Evolutionary conservation across 495 filamentous ascomycete species (phyloP).

Genomic region (Glutinoglossum americanum): DNA sequence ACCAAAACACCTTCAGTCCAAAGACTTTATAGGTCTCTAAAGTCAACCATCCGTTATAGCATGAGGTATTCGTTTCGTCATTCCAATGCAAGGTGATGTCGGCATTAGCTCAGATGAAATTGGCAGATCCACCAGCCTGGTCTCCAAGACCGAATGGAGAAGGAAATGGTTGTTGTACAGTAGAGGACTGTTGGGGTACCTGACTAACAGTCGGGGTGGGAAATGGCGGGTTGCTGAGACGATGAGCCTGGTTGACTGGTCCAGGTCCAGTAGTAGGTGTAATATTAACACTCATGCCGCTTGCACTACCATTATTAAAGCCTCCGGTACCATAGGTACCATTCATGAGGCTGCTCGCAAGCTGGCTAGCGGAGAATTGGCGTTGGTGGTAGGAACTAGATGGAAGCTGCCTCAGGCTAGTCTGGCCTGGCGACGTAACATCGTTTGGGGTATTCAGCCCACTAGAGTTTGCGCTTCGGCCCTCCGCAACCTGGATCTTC

Average conservation of each 20-base stretch:
- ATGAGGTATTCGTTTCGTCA: background rate
- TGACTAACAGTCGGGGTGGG: background rate
- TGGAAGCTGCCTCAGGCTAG: background rate
- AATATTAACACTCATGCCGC: background rate
- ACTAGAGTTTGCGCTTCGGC: slow-evolving; percentile 2
- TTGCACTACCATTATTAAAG: background rate
- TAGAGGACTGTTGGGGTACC: background rate
- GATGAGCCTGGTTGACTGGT: background rate
- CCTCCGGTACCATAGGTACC: background rate
- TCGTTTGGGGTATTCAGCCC: slow-evolving; percentile 1
- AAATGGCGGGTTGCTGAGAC: background rate
- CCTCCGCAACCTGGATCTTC: slow-evolving; percentile 36
- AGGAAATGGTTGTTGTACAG: background rate
- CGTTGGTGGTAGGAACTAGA: background rate
- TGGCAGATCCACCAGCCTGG: background rate
- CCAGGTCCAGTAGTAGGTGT: background rate
- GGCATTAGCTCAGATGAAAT: slow-evolving; percentile 1
- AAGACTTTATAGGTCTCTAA: background rate
- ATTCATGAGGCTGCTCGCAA: background rate
- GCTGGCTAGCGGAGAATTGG: background rate
- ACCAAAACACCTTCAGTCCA: background rate
- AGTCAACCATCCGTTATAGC: background rate
- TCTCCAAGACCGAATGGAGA: background rate
- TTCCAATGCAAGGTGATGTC: background rate
- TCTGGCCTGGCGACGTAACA: background rate